These are phyloP conservation scores for Neurospora sp. DNA, from an alignment of 495 filamentous ascomycete species.

Conservation along the genomic window DNA sequence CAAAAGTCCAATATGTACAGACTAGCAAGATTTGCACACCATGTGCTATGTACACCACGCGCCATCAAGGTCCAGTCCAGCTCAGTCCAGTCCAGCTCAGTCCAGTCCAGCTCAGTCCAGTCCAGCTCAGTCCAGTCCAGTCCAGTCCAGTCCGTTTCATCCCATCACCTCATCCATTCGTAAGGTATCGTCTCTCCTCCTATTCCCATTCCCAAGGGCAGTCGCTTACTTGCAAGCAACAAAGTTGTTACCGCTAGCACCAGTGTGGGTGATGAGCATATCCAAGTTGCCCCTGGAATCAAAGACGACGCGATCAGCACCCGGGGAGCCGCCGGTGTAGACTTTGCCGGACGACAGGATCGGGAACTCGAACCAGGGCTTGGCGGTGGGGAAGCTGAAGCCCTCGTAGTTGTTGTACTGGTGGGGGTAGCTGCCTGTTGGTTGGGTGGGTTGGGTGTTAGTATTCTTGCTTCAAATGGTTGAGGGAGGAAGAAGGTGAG, in stretches of 20 bases:
- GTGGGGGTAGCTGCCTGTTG: conserved; percentile 51
- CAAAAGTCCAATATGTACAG: background rate
- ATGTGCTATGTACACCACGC: background rate
- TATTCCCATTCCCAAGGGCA: background rate
- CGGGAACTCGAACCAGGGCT: conserved; percentile 63
- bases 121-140: background rate
- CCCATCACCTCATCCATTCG: background rate
- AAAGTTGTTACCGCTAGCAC: conserved; percentile 56
- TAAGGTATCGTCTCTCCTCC: background rate
- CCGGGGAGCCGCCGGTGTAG: conserved; percentile 57
- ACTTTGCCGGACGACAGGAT: conserved; percentile 42
- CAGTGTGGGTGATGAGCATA: conserved; percentile 57
- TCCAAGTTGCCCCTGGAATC: conserved; percentile 42
- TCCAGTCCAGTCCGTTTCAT: background rate
- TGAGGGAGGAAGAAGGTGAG: background rate
- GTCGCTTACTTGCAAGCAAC: conserved; percentile 36
- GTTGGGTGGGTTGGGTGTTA: background rate
- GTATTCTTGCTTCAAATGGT: background rate
- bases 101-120: background rate
- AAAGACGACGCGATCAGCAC: conserved; percentile 64
- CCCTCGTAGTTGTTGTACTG: conserved; percentile 66
- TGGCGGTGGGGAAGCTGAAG: conserved; percentile 48
- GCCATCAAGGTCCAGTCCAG: background rate
- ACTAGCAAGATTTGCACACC: background rate
- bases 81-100: background rate